phyloP scores from a whole-genome alignment of 768 basidiomycete species.

The Hericium coralloides region DNA sequence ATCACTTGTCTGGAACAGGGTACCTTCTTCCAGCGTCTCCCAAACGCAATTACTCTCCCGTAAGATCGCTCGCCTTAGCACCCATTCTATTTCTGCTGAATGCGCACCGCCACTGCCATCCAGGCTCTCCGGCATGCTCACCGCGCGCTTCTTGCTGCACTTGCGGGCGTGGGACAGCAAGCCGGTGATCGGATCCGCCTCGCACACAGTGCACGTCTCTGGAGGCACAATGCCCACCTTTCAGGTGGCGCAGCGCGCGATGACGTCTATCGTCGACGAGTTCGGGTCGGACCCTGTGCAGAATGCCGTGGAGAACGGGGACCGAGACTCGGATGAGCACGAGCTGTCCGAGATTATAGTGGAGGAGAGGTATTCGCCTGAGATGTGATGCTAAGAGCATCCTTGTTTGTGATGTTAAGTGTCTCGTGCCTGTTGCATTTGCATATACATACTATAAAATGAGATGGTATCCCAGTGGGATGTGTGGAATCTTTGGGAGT shows the following conservation, averaged over 20 bases:
- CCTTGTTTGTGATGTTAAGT: too few species aligned
- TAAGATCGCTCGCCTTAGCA: neutral
- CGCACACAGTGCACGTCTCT: neutral
- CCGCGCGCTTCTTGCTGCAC: slow-evolving; percentile 13
- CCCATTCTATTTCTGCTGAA: neutral
- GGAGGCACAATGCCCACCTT: neutral
- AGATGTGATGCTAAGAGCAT: too few species aligned
- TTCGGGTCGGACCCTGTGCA: neutral
- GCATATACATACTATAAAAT: too few species aligned
- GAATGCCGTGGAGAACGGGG: neutral
- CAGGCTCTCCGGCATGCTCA: slow-evolving; percentile 11
- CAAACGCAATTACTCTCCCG: slow-evolving; percentile 13
- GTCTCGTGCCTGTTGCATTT: too few species aligned
- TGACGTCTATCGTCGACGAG: neutral
- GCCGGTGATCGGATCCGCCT: neutral
- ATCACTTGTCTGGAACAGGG: neutral
- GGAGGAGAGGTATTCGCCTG: too few species aligned
- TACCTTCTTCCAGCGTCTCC: slow-evolving; percentile 9
- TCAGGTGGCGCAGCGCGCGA: neutral
- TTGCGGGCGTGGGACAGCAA: slow-evolving; percentile 1
- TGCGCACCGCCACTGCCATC: neutral
- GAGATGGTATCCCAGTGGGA: too few species aligned
- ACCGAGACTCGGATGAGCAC: too few species aligned
- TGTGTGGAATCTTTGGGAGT: too few species aligned
- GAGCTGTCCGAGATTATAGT: too few species aligned